Conservation (phyloP, 768 basidiomycete species). For the Butyriboletus loyo region DNA sequence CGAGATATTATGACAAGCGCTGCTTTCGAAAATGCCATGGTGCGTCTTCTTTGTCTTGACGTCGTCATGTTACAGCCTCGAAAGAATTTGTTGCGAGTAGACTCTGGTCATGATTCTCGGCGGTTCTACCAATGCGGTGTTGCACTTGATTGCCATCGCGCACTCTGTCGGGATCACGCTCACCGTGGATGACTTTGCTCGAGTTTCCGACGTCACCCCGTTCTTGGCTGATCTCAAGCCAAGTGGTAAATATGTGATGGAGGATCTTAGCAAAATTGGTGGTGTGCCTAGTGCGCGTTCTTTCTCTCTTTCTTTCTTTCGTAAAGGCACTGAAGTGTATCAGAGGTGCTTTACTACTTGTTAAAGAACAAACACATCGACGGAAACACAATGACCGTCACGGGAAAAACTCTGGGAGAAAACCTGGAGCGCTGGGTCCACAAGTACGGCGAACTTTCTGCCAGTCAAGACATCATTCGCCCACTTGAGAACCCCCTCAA, state of each 20-base stretch:
- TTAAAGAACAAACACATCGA: conserved; percentile 86
- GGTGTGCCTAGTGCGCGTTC: conserved; percentile 83
- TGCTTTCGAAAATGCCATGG: conserved; percentile 98
- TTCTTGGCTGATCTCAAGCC: conserved; percentile 97
- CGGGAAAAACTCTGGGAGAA: conserved; percentile 85
- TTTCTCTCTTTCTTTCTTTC: not conserved
- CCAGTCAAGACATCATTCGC: conserved; percentile 79
- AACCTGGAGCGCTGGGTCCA: conserved; percentile 89
- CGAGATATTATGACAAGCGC: conserved; percentile 95
- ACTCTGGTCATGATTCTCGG: conserved; percentile 96
- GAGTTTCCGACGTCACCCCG: conserved; percentile 86
- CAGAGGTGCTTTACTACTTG: conserved; percentile 83
- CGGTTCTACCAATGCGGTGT: conserved; percentile 95
- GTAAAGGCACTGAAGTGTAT: not conserved
- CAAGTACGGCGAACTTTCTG: conserved; percentile 71
- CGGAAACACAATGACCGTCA: conserved; percentile 88
- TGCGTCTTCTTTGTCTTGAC: conserved; percentile 30
- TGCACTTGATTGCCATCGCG: conserved; percentile 96
- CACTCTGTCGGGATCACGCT: conserved; percentile 91
- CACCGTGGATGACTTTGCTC: conserved; percentile 89
- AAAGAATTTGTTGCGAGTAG: conserved; percentile 37
- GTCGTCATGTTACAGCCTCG: conserved; percentile 7
- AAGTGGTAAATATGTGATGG: conserved; percentile 98
- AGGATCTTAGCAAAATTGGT: conserved; percentile 92
- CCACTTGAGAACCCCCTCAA: conserved; percentile 89